These are phyloP conservation scores for Scheffersomyces amazonensis DNA, from an alignment of 805 yeast genomes.

Conservation along the genomic window DNA sequence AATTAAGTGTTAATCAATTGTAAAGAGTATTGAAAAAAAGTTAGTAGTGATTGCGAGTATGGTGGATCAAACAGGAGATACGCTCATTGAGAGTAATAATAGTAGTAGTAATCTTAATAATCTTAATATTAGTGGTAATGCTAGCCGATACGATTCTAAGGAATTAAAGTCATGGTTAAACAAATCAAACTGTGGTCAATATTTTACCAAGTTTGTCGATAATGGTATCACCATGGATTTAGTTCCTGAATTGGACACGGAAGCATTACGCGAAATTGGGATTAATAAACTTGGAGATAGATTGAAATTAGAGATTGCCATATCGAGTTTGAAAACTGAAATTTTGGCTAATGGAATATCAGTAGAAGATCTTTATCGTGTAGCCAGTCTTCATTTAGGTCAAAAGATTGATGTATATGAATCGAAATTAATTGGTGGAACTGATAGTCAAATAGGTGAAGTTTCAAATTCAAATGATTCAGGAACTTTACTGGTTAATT, in stretches of 20 bases:
- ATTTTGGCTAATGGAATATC: slow-evolving; percentile 16
- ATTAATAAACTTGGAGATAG: slow-evolving; percentile 81
- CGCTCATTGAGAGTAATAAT: no score
- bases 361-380: slow-evolving; percentile 22
- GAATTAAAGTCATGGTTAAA: slow-evolving; percentile 37
- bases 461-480: slow-evolving; percentile 4
- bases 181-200: slow-evolving; percentile 32
- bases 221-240: slow-evolving; percentile 58
- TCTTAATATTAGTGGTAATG: no score
- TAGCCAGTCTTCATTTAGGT: slow-evolving; percentile 13
- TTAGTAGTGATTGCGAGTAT: no score
- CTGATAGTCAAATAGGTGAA: slow-evolving; percentile 1
- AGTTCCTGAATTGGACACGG: slow-evolving; percentile 57
- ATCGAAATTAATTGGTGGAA: background rate
- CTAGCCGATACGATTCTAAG: slow-evolving; percentile 8
- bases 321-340: slow-evolving; percentile 44
- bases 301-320: slow-evolving; percentile 59
- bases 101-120: no score
- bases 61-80: background rate
- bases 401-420: background rate
- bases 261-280: slow-evolving; percentile 70
- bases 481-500: slow-evolving; percentile 2
- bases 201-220: slow-evolving; percentile 33
- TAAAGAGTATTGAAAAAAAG: no score
- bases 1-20: no score